Percentiles rank a stretch among this genome's conserved stretches.
phyloP scores from a whole-genome alignment of 2,329 filamentous ascomycete species.

The Ophiocordyceps camponoti-floridani region DNA sequence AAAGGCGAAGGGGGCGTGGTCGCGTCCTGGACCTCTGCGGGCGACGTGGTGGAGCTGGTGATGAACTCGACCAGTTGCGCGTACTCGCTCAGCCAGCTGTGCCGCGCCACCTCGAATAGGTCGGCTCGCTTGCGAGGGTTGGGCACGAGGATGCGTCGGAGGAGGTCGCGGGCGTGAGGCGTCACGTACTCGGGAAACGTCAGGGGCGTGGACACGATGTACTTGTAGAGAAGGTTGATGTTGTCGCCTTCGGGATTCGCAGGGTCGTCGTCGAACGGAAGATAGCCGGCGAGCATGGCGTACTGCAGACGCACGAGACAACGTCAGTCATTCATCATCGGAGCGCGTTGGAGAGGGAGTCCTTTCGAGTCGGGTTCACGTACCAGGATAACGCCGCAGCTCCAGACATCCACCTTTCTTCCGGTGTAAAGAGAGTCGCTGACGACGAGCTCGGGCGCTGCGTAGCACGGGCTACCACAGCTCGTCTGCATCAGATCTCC shows the following conservation, averaged over 20 bases:
- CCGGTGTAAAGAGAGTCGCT: constrained; percentile 96
- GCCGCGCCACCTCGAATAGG: constrained; percentile 88
- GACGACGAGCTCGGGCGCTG: constrained; percentile 89
- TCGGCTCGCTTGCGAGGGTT: constrained; percentile 91
- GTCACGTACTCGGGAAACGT: constrained; percentile 99
- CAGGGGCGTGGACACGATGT: constrained; percentile 90
- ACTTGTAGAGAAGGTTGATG: constrained; percentile 97
- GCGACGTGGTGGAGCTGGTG: constrained; percentile 82
- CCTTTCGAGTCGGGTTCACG: too few relatives aligned
- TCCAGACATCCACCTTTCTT: constrained; percentile 97
- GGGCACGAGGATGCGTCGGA: constrained; percentile 84
- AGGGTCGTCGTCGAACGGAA: constrained; percentile 95
- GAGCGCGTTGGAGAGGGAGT: too few relatives aligned
- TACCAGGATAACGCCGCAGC: constrained; percentile 95
- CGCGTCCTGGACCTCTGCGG: constrained; percentile 68
- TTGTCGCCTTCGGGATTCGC: constrained; percentile 98
- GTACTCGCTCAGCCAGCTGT: constrained; percentile 96
- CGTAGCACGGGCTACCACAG: constrained; percentile 95
- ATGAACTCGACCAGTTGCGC: constrained; percentile 95
- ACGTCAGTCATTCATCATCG: background rate
- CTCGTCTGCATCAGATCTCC: constrained; percentile 98
- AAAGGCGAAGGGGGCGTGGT: constrained; percentile 15
- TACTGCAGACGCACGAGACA: constrained; percentile 42
- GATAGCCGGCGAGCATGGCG: constrained; percentile 93
- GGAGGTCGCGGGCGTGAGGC: constrained; percentile 80